phyloP scores from a whole-genome alignment of 208 protist species.

The Acanthamoeba divionensis region DNA sequence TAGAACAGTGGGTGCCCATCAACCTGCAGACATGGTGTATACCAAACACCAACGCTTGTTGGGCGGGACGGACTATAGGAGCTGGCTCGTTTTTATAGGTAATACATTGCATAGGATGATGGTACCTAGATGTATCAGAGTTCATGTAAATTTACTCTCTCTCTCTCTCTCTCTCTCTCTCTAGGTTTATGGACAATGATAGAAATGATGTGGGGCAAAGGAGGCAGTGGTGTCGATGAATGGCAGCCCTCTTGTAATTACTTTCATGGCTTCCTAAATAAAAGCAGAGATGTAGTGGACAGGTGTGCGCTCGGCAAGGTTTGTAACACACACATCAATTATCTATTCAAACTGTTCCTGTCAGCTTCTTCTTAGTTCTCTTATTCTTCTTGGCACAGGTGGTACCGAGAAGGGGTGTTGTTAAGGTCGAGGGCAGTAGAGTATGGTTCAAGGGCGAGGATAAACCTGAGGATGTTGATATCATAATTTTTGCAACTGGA shows the following conservation, averaged over 20 bases:
- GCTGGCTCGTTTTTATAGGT: slow-evolving; percentile 43
- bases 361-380: no score
- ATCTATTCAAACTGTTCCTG: no score
- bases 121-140: no score
- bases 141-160: no score
- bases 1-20: neutral
- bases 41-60: slow-evolving; percentile 44
- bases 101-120: neutral
- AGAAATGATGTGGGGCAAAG: slow-evolving; percentile 49
- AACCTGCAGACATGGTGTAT: slow-evolving; percentile 39
- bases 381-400: neutral
- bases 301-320: slow-evolving; percentile 23
- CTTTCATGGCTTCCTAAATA: slow-evolving; percentile 52
- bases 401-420: neutral
- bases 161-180: no score
- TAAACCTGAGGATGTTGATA: slow-evolving; percentile 3
- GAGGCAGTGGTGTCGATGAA: slow-evolving; percentile 35
- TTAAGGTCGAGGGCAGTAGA: neutral
- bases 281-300: slow-evolving; percentile 38
- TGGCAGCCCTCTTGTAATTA: slow-evolving; percentile 41
- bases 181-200: neutral
- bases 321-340: no score
- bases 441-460: slow-evolving; percentile 23
- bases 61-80: slow-evolving; percentile 28
- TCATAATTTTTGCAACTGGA: slow-evolving; percentile 50